Base-by-base conservation (phyloP, 352 stramenopile genomes). In the Halophytophthora polymorphica region DNA sequence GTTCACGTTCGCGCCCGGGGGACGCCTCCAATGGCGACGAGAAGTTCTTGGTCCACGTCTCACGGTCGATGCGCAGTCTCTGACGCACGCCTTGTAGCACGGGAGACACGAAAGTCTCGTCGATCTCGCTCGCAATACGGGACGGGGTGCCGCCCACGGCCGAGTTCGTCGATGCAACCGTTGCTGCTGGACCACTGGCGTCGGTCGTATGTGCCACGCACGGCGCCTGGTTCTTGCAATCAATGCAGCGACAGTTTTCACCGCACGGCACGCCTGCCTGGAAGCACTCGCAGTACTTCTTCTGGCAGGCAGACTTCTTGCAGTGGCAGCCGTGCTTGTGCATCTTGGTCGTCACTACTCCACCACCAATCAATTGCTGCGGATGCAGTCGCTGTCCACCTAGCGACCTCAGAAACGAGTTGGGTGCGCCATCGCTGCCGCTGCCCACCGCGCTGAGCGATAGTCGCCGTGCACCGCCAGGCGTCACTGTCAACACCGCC, bases 261-360 rank as follows among this genome's bases (percentile, higher is more conserved):
- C 80, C 86, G 48, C 88, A 97, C 13, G 77, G 62, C 6, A 95
- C 79, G 6, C 80, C 86, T 0, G 91, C 92, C 58, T 97, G 90
- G 63, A 96, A 98, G 43, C 96, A 98, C 69, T 98, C 96, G 64
- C 96, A 98, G 64, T 98, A 98, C 40, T 98, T 98, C 75, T 99
- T 99, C 56, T 98, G 90, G 52, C 96, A 99, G 2, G 86, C 90
- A 18, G 86, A 98, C 61, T 98, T 99, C 23, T 97, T 95, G 61
- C 96, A 99, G 56, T 98, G 96, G 59, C 96, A 99, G 5, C 96
- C 95, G 22, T 96, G 71, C 54, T 98, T 98, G 73, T 98, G 95
- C 57, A 86, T 89, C 57, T 86, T 89, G 43, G 75, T 88, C 23
- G 58, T 35, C 55, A 50, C 36, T 53, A 63, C 31, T 11, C 55